Evolutionary conservation across 108 stramenopile species (phyloP).

Genomic region (Aurantiochytrium sp.): DNA sequence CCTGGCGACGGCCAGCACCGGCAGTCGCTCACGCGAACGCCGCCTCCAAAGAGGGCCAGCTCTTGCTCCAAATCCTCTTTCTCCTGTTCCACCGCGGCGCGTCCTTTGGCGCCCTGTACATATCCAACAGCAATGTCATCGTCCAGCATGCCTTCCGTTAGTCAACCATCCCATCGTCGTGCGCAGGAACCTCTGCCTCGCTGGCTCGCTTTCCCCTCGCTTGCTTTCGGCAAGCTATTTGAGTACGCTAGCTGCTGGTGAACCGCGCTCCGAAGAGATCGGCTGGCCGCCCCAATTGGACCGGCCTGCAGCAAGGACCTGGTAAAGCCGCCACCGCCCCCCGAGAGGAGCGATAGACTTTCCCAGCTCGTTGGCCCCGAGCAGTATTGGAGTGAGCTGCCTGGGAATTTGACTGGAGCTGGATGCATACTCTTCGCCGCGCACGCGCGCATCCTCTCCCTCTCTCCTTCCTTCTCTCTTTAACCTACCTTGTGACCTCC

Average conservation of each 20-base stretch:
- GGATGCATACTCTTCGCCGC: background rate
- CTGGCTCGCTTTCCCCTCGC: background rate
- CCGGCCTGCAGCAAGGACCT: background rate
- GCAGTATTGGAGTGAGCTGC: background rate
- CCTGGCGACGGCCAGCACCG: conserved; percentile 1
- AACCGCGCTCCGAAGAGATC: no score
- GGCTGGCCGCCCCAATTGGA: background rate
- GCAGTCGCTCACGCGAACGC: background rate
- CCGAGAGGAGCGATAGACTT: background rate
- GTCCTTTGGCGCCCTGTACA: conserved; percentile 10
- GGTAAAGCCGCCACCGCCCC: background rate
- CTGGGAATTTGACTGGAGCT: conserved; percentile 20
- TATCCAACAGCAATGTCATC: background rate
- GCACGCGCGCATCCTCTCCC: background rate
- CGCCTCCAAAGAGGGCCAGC: background rate
- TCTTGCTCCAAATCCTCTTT: background rate
- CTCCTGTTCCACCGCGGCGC: background rate
- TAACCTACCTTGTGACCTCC: conserved; percentile 23
- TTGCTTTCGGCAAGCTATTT: background rate
- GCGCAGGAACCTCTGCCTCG: no score
- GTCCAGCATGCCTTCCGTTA: no score
- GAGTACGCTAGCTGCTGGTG: background rate
- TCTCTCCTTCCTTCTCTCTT: background rate
- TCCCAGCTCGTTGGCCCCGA: background rate
- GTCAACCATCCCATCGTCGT: no score